Percentiles rank a stretch among this genome's conserved stretches.
Conservation (phyloP, 352 stramenopile species). For the Globisporangium recalcitrans region DNA sequence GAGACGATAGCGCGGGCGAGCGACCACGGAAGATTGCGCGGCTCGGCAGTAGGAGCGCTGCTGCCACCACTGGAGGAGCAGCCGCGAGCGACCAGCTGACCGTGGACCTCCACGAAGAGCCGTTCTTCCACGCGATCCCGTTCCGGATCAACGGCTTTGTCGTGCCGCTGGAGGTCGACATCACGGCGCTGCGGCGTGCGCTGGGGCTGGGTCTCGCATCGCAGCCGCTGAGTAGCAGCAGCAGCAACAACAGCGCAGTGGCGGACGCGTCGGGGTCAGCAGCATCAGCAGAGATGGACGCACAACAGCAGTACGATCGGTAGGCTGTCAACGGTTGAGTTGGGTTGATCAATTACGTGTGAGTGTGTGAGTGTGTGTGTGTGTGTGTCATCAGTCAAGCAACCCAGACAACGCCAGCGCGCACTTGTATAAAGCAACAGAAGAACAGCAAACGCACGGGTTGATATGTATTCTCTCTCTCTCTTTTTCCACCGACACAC, state of each 20-base stretch:
- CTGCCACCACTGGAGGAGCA: background rate
- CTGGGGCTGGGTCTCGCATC: constrained; percentile 26
- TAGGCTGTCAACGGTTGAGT: background rate
- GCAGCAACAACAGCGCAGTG: too few species aligned
- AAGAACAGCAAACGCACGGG: background rate
- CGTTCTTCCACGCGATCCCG: constrained; percentile 53
- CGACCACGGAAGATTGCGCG: constrained; percentile 47
- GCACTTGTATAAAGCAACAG: too few species aligned
- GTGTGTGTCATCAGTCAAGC: too few species aligned
- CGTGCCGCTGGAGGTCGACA: constrained; percentile 63
- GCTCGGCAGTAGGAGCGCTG: constrained; percentile 12
- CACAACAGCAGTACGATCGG: constrained; percentile 11
- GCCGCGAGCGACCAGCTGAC: constrained; percentile 17
- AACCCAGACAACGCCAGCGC: too few species aligned
- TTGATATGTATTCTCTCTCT: background rate
- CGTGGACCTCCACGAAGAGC: constrained; percentile 30
- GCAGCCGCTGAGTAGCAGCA: constrained; percentile 2
- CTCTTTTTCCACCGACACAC: too few species aligned
- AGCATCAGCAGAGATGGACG: constrained; percentile 6
- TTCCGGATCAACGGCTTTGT: constrained; percentile 74
- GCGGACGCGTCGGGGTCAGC: constrained; percentile 3
- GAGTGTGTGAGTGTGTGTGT: too few species aligned
- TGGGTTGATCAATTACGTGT: too few species aligned
- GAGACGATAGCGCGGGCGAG: constrained; percentile 26
- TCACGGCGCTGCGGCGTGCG: constrained; percentile 48